A percentile compares a stretch with the other conserved stretches of the same genome.
phyloP scores from a whole-genome alignment of 2,329 filamentous ascomycete genomes.

The Verticillium alfalfae region DNA sequence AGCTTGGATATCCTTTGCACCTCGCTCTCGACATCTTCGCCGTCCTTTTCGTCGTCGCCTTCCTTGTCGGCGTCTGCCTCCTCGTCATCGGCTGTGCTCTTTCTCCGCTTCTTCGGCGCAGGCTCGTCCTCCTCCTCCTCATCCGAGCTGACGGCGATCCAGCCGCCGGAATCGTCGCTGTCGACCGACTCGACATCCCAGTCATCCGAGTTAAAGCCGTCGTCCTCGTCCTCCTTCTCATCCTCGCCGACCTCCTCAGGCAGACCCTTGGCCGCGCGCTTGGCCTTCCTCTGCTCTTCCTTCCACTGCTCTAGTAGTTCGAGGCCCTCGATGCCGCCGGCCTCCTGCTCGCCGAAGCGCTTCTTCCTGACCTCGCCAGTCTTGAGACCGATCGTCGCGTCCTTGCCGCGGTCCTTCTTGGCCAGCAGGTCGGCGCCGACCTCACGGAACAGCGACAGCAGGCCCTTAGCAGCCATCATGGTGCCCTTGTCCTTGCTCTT shows the following conservation, averaged over 20 bases:
- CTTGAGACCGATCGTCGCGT: conserved; percentile 77
- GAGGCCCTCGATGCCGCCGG: conserved; percentile 82
- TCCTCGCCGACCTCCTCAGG: conserved; percentile 58
- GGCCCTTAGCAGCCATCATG: conserved; percentile 96
- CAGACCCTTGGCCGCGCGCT: conserved; percentile 62
- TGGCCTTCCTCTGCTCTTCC: conserved; percentile 76
- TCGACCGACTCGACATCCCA: conserved; percentile 59
- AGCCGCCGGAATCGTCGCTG: conserved; percentile 72
- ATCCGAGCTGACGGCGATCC: conserved; percentile 86
- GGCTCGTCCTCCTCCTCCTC: conserved; percentile 80
- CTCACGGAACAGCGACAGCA: conserved; percentile 86
- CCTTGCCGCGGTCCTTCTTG: conserved; percentile 86
- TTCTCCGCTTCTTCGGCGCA: conserved; percentile 40
- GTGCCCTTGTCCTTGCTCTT: conserved; percentile 98
- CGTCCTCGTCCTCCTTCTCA: conserved; percentile 56
- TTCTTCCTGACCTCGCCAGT: conserved; percentile 69
- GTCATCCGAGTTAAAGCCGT: conserved; percentile 46
- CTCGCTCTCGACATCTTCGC: conserved; percentile 35
- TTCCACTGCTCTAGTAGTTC: conserved; percentile 92
- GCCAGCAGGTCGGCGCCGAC: conserved; percentile 83
- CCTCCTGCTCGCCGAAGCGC: conserved; percentile 76
- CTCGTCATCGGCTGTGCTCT: conserved; percentile 12
- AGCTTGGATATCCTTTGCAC: conserved; percentile 60
- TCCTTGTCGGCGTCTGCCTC: conserved; percentile 10
- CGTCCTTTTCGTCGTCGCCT: conserved; percentile 36